Base-by-base conservation (phyloP, 352 stramenopile species). In the Phytophthora ohioensis region DNA sequence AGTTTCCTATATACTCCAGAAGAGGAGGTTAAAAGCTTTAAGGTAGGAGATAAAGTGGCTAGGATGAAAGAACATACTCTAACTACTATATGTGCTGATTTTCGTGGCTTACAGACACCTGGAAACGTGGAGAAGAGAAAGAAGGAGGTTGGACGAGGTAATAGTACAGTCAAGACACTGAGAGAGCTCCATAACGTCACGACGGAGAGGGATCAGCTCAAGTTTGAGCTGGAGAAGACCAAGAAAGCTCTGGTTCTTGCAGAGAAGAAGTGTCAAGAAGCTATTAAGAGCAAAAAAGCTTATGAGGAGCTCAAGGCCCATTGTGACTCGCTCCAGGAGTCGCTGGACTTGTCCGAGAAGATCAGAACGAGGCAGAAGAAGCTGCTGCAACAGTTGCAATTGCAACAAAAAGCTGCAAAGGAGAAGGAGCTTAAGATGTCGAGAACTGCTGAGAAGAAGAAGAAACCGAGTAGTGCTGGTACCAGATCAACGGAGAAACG, bases 321-420 rank as follows among this genome's bases (percentile, higher is more conserved):
- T 43, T 96, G 87, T 36, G 82, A 86, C 30, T 91, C 83, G 30
- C 69, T 96, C 30, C 85, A 94, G 49, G 76, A 96, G 43, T 94
- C 87, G 7, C 70, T 96, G 6, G 83, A 94, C 13, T 70, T 96
- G 38, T 95, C 87, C 0, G 87, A 96, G 58, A 90, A 81, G 38
- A 94, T 95, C 64, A 77, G 89, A 41, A 56, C 86, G 7, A 69
- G 85, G 0, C 87, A 96, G 58, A 96, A 96, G 74, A 91, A 88
- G 54, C 55, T 94, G 15, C 58, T 96, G 4, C 81, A 91, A 27
- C 81, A 95, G 48, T 68, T 92, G 2, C 85, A 92, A 62, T 47
- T 81, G 13, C 75, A 81, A 27, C 52, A 70, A 27, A 62, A n/a
- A 27, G 11, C 51, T 46, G 10, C 12, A 45, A 70, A 59, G 35